Evolutionary conservation across 2,329 filamentous ascomycete species (phyloP).

Genomic region (Zarea fungicola): DNA sequence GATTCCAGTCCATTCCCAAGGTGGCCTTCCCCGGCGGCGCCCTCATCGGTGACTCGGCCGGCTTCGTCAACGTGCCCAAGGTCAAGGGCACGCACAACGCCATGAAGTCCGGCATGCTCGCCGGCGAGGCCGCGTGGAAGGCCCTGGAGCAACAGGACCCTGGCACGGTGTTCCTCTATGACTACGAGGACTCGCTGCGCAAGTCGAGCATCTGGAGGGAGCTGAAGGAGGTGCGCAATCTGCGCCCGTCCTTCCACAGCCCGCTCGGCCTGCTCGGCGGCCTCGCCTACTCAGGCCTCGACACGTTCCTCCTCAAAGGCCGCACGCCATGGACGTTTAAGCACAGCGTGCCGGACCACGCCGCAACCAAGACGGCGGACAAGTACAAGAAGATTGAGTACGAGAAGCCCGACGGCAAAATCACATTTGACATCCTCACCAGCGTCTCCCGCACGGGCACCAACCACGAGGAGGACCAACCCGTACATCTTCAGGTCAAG

Average conservation of each 20-base stretch:
- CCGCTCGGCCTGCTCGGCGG: constrained; percentile 86
- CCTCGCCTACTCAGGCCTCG: constrained; percentile 85
- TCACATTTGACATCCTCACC: constrained; percentile 94
- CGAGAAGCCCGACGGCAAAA: constrained; percentile 90
- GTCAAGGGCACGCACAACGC: constrained; percentile 98
- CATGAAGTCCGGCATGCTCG: constrained; percentile 96
- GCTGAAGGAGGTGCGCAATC: constrained; percentile 91
- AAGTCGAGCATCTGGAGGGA: constrained; percentile 90
- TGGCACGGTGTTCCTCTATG: constrained; percentile 82
- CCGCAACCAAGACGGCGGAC: constrained; percentile 73
- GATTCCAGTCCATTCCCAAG: constrained; percentile 96
- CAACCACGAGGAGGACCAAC: constrained; percentile 98
- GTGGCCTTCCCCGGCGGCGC: constrained; percentile 94
- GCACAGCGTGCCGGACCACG: constrained; percentile 73
- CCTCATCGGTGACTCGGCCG: constrained; percentile 91
- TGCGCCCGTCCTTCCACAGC: constrained; percentile 89
- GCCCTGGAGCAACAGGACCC: constrained; percentile 56
- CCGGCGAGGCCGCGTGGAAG: constrained; percentile 81
- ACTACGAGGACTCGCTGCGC: constrained; percentile 86
- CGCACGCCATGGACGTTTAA: constrained; percentile 87
- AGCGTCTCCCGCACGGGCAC: constrained; percentile 93
- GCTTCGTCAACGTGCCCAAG: constrained; percentile 96
- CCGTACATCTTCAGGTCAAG: constrained; percentile 88
- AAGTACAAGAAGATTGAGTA: constrained; percentile 87
- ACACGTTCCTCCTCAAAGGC: constrained; percentile 83